Evolutionary conservation across 306 rosid species (phyloP), one percentile per base, ranked within the genome.

Genomic region (Cucurbita maxima): DNA sequence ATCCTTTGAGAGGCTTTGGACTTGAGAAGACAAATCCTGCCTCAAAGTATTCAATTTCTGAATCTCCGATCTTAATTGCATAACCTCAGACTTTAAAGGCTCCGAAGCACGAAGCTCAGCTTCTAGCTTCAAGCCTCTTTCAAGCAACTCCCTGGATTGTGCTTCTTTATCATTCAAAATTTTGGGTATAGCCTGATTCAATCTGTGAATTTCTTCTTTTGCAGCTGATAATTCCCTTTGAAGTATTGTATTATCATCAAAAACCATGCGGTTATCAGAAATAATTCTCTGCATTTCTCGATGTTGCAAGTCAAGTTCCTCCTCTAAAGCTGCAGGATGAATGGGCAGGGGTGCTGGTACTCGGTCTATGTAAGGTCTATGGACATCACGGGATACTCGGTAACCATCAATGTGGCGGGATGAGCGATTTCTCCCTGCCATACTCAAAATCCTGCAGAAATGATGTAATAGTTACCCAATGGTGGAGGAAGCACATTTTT

Each of bases 241-340:
- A 63, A 86, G 84, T 70, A 76, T 62, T 6, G 81, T 82, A 66
- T 84, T 81, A 22, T 86, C 87, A 18, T 83, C 84, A 62, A 83
- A 74, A 15, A 83, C 82, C 57, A 68, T 48, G 12, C 75, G 80
- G 40, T 86, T 83, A 60, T 83, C 86, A 7, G 84, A 79, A 54
- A 81, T 16, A 36, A 84, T 62, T 59, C 76, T 66, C 71, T 74
- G 76, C 78, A 82, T 84, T 52, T 84, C 86, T 69, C 88, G 71
- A 67, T 40, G 83, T 57, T 82, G 86, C 38, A 77, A 48, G 47
- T 81, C 81, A 61, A 83, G 81, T 76, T 86, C 86, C 57, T 86
- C 87, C 75, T 83, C 86, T 78, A 78, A 77, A 20, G 71, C 86
- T 43, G 83, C 81, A 69, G 84, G 83, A 69, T 73, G 84, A 75